Percentiles rank a stretch among this genome's conserved stretches.
phyloP scores from a whole-genome alignment of 2,329 filamentous ascomycete genomes.

The Colletotrichum sp. region DNA sequence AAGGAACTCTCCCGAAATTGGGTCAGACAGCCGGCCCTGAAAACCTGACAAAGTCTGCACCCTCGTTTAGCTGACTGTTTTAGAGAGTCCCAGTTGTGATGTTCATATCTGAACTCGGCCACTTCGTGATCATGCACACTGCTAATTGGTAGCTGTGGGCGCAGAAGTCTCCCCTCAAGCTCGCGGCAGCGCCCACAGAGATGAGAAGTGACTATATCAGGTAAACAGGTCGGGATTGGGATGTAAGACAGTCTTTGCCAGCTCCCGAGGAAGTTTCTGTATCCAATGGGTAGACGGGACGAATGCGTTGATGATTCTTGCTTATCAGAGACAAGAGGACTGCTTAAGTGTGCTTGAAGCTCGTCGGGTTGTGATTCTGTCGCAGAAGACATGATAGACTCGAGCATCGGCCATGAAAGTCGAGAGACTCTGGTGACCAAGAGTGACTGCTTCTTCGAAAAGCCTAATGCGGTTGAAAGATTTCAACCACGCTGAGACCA shows the following conservation, averaged over 20 bases:
- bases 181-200: neutral
- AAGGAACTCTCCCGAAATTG: neutral
- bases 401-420: too few species aligned
- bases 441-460: too few species aligned
- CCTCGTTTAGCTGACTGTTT: neutral
- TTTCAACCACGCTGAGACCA: too few species aligned
- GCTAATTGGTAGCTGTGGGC: neutral
- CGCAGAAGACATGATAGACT: too few species aligned
- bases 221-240: neutral
- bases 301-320: too few species aligned
- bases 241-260: neutral
- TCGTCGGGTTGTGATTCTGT: too few species aligned
- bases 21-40: neutral
- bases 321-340: too few species aligned
- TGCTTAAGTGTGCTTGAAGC: too few species aligned
- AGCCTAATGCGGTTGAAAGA: too few species aligned
- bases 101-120: neutral
- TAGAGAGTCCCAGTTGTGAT: neutral
- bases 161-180: neutral
- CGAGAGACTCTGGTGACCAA: too few species aligned
- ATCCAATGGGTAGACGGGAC: too few species aligned
- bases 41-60: neutral
- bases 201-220: neutral
- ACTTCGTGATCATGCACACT: neutral
- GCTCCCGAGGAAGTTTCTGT: neutral